These are phyloP conservation scores for Ophiobolus disseminans DNA, from an alignment of 2,329 filamentous ascomycete species.

Conservation along the genomic window DNA sequence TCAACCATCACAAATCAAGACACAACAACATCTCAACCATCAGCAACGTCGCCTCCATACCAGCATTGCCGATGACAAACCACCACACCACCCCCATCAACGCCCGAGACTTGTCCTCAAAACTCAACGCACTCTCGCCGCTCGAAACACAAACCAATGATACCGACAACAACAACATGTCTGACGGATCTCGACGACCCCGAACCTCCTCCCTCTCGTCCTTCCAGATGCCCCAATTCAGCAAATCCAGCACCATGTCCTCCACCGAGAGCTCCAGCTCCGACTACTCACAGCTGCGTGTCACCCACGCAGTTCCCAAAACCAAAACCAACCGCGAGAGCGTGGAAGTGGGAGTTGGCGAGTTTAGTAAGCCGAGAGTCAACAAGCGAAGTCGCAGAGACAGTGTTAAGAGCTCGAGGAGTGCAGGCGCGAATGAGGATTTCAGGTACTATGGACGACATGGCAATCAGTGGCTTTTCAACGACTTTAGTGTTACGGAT, in stretches of 20 bases:
- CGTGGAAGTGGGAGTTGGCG: slow-evolving; percentile 29
- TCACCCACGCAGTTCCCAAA: slow-evolving; percentile 20
- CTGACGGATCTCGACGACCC: slow-evolving; percentile 23
- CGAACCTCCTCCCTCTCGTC: slow-evolving; percentile 40
- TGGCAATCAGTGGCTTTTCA: slow-evolving; percentile 49
- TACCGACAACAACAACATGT: slow-evolving; percentile 22
- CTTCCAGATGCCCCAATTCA: slow-evolving; percentile 25
- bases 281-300: slow-evolving; percentile 19
- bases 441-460: slow-evolving; percentile 47
- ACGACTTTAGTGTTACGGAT: slow-evolving; percentile 46
- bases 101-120: slow-evolving; percentile 34
- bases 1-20: slow-evolving; percentile 6
- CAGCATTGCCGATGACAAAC: slow-evolving; percentile 40
- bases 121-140: slow-evolving; percentile 23
- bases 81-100: slow-evolving; percentile 31
- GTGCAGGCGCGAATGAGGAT: slow-evolving; percentile 24
- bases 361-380: slow-evolving; percentile 39
- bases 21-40: slow-evolving; percentile 2
- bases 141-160: slow-evolving; percentile 12
- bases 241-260: slow-evolving; percentile 37
- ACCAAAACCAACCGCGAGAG: slow-evolving; percentile 19
- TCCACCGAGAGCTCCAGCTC: slow-evolving; percentile 24
- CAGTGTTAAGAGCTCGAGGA: slow-evolving; percentile 21
- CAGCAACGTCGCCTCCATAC: slow-evolving; percentile 11
- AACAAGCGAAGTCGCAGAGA: slow-evolving; percentile 19